Conservation (phyloP, 352 stramenopile species). For the Phytophthora syringae region DNA sequence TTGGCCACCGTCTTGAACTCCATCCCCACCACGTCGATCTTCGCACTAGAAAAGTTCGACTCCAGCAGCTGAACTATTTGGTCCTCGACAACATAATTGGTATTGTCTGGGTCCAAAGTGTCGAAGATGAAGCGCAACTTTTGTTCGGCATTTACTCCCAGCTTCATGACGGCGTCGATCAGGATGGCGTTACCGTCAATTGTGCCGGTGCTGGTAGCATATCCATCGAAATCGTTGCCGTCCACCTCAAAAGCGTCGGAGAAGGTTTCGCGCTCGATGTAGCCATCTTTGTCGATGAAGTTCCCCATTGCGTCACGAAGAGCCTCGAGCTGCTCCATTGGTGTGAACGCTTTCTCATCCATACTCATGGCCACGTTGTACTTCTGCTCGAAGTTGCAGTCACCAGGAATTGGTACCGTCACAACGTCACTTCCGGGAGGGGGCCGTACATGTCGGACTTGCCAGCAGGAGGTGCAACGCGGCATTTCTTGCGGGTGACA, state of each 20-base stretch:
- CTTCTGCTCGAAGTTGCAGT: conserved; percentile 73
- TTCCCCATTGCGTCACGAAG: conserved; percentile 75
- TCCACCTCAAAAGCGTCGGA: conserved; percentile 76
- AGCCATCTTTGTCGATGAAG: conserved; percentile 68
- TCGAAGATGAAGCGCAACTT: conserved; percentile 89
- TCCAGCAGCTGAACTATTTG: conserved; percentile 72
- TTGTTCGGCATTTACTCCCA: conserved; percentile 73
- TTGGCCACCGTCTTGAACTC: conserved; percentile 69
- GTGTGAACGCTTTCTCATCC: conserved; percentile 47
- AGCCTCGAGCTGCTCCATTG: conserved; percentile 68
- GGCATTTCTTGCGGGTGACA: conserved; percentile 22
- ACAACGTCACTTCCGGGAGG: conserved; percentile 56
- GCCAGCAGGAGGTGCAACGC: conserved; percentile 12
- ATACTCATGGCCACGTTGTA: conserved; percentile 73
- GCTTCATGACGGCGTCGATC: conserved; percentile 82
- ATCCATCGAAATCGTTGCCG: conserved; percentile 59
- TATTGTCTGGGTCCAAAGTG: conserved; percentile 65
- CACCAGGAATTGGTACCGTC: conserved; percentile 69
- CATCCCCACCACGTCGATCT: conserved; percentile 76
- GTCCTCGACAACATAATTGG: conserved; percentile 58
- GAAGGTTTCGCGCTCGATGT: conserved; percentile 79
- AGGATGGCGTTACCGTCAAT: conserved; percentile 83
- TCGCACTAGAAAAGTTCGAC: conserved; percentile 76
- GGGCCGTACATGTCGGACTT: conserved; percentile 44
- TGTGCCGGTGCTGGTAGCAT: conserved; percentile 52